phyloP scores from a whole-genome alignment of 2,329 filamentous ascomycete genomes.

The Clonostachys solani region DNA sequence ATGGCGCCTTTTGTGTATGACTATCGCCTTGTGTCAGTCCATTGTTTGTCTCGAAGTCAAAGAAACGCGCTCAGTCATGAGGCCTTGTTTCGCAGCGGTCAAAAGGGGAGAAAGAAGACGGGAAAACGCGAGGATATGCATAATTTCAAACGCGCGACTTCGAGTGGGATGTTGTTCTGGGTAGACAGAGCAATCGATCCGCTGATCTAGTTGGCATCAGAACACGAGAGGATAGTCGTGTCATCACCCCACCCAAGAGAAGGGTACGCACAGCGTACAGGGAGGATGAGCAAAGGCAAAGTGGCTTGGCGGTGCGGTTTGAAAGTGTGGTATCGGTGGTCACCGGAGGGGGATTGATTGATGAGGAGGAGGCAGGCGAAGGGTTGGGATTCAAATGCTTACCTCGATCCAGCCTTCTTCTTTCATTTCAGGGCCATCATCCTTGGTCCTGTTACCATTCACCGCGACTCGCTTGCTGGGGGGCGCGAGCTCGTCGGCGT shows the following conservation, averaged over 20 bases:
- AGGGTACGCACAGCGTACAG: too few relatives aligned
- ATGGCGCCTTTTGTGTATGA: slow-evolving; percentile 79
- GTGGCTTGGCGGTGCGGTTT: too few relatives aligned
- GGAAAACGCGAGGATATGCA: not conserved
- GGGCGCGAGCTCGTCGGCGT: slow-evolving; percentile 78
- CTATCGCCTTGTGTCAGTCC: slow-evolving; percentile 10
- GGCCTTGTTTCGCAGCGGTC: too few relatives aligned
- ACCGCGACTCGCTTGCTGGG: slow-evolving; percentile 89
- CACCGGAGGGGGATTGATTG: not conserved
- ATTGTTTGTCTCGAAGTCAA: too few relatives aligned
- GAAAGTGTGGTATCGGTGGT: not conserved
- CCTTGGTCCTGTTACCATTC: slow-evolving; percentile 65
- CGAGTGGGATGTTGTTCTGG: not conserved
- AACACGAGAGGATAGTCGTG: too few relatives aligned
- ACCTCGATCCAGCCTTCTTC: slow-evolving; percentile 62
- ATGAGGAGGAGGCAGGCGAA: not conserved
- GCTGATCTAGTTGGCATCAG: too few relatives aligned
- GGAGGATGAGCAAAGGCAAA: too few relatives aligned
- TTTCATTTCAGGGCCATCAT: slow-evolving; percentile 50
- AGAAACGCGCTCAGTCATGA: too few relatives aligned
- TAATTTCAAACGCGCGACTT: not conserved
- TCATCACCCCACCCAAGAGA: too few relatives aligned
- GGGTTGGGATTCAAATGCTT: slow-evolving; percentile 36
- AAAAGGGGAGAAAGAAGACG: too few relatives aligned
- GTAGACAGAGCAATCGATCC: too few relatives aligned